Percentiles rank a stretch among this genome's conserved stretches.
Evolutionary conservation across 225 moss, liverwort and hornwort genomes (phyloP).

Genomic region (Pleurozium schreberi): DNA sequence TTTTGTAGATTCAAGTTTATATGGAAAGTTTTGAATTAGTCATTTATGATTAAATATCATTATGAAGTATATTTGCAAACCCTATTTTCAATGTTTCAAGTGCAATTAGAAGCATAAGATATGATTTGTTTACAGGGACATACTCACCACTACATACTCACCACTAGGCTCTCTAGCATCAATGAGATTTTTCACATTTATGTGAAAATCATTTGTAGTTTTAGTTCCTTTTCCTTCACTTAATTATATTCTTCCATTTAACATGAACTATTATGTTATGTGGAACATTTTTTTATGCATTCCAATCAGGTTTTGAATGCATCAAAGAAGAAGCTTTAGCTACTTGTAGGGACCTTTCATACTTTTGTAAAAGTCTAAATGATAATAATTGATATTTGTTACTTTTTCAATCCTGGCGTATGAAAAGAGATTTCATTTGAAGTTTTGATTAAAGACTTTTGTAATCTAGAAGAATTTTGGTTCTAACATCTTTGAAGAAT

Average conservation of each 20-base stretch:
- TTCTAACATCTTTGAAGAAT: not conserved
- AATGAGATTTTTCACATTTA: not conserved
- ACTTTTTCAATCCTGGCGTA: rapidly evolving
- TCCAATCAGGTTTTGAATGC: not conserved
- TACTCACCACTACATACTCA: no score
- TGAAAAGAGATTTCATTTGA: not conserved
- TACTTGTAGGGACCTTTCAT: no score
- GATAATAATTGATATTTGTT: not conserved
- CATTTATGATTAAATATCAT: no score
- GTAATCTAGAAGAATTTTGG: not conserved
- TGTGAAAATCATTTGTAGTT: not conserved
- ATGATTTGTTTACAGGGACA: rapidly evolving
- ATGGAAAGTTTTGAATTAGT: no score
- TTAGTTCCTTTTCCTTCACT: rapidly evolving
- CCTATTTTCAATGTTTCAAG: not conserved
- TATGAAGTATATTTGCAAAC: rapidly evolving
- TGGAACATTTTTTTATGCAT: rapidly evolving
- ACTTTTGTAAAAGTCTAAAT: not conserved
- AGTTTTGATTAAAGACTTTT: rapidly evolving
- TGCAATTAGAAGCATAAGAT: not conserved
- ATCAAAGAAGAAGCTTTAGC: not conserved
- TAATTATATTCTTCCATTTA: rapidly evolving
- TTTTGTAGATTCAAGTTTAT: not conserved
- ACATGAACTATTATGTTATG: no score
- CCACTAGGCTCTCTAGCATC: rapidly evolving